Evolutionary conservation across 108 stramenopile species (phyloP).

Genomic region (Stephanodiscus triporus): DNA sequence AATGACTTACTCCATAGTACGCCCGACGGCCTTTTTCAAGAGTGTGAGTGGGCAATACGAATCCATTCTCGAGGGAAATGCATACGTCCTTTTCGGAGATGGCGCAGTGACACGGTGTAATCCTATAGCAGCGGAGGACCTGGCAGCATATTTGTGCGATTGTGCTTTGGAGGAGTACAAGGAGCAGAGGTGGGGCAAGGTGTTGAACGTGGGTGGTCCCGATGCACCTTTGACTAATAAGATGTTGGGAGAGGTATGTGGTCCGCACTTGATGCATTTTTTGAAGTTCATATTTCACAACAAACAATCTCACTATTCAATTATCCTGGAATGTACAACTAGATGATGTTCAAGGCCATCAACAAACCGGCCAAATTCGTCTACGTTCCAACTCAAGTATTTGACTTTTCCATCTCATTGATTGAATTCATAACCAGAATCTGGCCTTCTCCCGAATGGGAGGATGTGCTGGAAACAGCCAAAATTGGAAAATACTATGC

Average conservation of each 20-base stretch:
- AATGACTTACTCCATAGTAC: conserved; percentile 67
- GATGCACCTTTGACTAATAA: conserved; percentile 77
- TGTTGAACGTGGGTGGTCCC: conserved; percentile 81
- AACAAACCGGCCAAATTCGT: conserved; percentile 60
- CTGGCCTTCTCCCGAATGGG: conserved; percentile 47
- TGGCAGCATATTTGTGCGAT: conserved; percentile 77
- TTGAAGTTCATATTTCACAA: conserved; percentile 1
- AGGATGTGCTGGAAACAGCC: conserved; percentile 81
- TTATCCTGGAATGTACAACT: neutral
- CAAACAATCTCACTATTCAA: neutral
- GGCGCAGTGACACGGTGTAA: conserved; percentile 78
- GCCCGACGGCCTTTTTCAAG: conserved; percentile 92
- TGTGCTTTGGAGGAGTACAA: conserved; percentile 55
- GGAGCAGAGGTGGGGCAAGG: conserved; percentile 39
- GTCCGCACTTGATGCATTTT: neutral
- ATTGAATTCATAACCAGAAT: conserved; percentile 58
- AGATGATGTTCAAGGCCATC: conserved; percentile 62
- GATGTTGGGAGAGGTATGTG: conserved; percentile 58
- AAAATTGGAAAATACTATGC: conserved; percentile 90
- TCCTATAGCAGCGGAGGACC: conserved; percentile 80
- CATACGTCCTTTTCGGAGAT: conserved; percentile 83
- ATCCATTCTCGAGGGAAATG: conserved; percentile 69
- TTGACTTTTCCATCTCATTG: conserved; percentile 71
- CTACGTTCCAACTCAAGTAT: conserved; percentile 63
- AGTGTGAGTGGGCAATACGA: conserved; percentile 83